Base-by-base conservation (phyloP, 1,139 yeast genomes). In the Kodamaea anthophila region DNA sequence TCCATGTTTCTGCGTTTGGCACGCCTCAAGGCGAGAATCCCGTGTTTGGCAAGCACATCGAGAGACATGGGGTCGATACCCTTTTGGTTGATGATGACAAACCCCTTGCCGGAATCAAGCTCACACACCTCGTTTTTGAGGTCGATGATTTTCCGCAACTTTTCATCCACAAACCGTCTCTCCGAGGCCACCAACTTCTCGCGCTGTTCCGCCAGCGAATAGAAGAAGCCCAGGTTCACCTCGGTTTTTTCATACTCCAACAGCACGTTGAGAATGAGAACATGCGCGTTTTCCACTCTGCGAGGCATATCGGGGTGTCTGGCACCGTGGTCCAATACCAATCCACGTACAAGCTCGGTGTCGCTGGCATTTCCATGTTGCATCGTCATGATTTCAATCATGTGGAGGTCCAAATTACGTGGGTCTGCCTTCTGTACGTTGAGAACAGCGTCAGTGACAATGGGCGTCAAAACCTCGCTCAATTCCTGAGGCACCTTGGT, bases 1-100 rank as follows among this genome's bases (percentile, higher is more conserved):
- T 93, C 99, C 98, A 93, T 91, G 58, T 93, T 93, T 65, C 99
- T 81, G 68, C 99, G 77, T 69, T 93, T 93, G 27, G 99, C 99
- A 55, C 98, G 78, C 67, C 99, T 80, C 47, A 93, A 70, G 1
- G 98, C 98, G 46, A 91, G 67, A 44, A 93, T 91, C 42, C 85
- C 86, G 58, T 93, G 83, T 55, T 86, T 87, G 32, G 97, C 97
- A 42, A 93, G 70, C 9, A 88, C 80, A 53, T 93, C 98, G 42
- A 93, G 67, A 10, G 97, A 87, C 93, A 91, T 83, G 40, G 99
- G 99, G 55, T 93, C 99, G 45, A 93, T 93, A 46, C 99, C 98
- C 69, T 93, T 93, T 61, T 93, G 99, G 61, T 93, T 93, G 55
- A 93, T 84, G 37, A 93, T 85, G 34, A 93, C 98, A 60, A 93